phyloP scores from a whole-genome alignment of 75 land plant genomes.

The Ceratopteris richardii region DNA sequence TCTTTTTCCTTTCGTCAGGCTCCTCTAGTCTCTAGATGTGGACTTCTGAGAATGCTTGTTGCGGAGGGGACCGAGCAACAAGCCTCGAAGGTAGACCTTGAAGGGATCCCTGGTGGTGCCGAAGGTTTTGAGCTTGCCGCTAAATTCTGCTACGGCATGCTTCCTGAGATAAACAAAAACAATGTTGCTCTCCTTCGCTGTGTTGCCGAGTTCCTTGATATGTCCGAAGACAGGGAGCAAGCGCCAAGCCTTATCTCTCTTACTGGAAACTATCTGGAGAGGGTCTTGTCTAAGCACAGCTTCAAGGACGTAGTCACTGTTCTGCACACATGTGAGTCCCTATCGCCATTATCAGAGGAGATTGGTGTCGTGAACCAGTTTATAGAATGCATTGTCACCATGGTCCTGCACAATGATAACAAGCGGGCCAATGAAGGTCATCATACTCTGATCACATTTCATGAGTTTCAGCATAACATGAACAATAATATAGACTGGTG shows the following conservation, averaged over 20 bases:
- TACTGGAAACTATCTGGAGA: constrained; percentile 44
- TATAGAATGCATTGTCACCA: constrained; percentile 44
- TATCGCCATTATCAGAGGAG: constrained; percentile 44
- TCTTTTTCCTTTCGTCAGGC: constrained; percentile 35
- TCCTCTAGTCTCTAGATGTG: constrained; percentile 83
- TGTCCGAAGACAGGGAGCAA: constrained; percentile 53
- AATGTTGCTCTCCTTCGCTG: constrained; percentile 46
- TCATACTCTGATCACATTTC: constrained; percentile 8
- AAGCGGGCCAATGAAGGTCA: neutral
- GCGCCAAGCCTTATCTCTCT: constrained; percentile 37
- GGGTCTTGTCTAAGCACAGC: constrained; percentile 35
- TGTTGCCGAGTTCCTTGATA: constrained; percentile 59
- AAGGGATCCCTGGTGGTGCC: constrained; percentile 63
- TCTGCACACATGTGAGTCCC: constrained; percentile 22
- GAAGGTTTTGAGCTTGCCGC: constrained; percentile 66
- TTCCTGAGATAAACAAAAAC: constrained; percentile 42
- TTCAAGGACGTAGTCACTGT: constrained; percentile 53
- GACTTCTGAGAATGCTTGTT: constrained; percentile 68
- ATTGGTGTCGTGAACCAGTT: constrained; percentile 43
- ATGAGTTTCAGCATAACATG: neutral
- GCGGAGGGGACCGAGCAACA: constrained; percentile 54
- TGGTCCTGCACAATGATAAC: constrained; percentile 5
- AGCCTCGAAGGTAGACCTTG: constrained; percentile 30
- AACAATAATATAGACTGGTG: constrained; percentile 42
- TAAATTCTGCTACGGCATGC: constrained; percentile 73